Evolutionary conservation across 805 yeast genomes (phyloP).

Genomic region (Lipomyces chichibuensis): DNA sequence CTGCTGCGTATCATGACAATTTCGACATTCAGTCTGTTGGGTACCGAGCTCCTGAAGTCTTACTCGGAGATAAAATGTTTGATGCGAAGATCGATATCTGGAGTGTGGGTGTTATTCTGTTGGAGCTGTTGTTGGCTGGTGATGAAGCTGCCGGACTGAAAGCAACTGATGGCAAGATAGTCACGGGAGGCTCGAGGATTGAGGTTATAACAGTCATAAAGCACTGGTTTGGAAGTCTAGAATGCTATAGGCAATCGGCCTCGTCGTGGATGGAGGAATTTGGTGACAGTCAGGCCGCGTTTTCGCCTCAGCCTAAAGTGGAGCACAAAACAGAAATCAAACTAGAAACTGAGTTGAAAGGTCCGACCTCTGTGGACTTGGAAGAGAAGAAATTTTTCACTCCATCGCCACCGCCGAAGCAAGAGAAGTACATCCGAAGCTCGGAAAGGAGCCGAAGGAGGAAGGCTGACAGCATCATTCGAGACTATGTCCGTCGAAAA

Average conservation of each 20-base stretch:
- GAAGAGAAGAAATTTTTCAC: neutral
- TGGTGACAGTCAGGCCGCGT: neutral
- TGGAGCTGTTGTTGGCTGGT: conserved; percentile 33
- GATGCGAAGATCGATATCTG: conserved; percentile 37
- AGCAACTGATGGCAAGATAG: conserved; percentile 11
- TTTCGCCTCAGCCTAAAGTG: neutral
- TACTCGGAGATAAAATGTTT: conserved; percentile 37
- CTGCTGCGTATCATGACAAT: conserved; percentile 32
- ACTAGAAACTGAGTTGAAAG: neutral
- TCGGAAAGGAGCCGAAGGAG: conserved; percentile 2
- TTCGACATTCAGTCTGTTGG: conserved; percentile 37
- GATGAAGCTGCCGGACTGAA: neutral
- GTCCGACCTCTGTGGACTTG: neutral
- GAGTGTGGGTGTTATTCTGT: conserved; percentile 38
- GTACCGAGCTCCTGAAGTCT: conserved; percentile 40
- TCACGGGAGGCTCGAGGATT: conserved; percentile 14
- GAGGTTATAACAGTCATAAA: conserved; percentile 5
- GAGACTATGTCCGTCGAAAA: conserved; percentile 7
- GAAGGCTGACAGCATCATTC: neutral
- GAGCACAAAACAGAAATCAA: neutral
- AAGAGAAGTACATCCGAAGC: neutral
- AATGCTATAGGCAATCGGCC: conserved; percentile 12
- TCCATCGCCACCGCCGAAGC: conserved; percentile 1
- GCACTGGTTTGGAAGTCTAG: conserved; percentile 21
- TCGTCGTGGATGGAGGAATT: conserved; percentile 4